These are phyloP conservation scores for Plicaturopsis crispa DNA, from an alignment of 768 basidiomycete species.

Conservation along the genomic window DNA sequence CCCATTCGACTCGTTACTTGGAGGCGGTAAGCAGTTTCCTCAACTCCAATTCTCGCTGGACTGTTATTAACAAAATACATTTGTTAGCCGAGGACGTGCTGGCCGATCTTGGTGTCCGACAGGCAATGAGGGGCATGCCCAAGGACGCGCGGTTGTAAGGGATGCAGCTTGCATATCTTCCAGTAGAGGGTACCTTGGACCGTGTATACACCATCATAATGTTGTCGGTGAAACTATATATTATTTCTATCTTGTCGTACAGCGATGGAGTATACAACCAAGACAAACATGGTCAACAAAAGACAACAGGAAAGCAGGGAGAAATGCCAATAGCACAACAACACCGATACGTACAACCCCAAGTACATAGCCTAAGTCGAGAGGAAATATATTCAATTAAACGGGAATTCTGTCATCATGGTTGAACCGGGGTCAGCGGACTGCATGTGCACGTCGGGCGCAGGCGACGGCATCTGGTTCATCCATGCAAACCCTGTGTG, in stretches of 20 bases:
- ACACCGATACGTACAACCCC: too few relatives aligned
- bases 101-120: constrained; percentile 73
- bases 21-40: too few relatives aligned
- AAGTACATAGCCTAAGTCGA: too few relatives aligned
- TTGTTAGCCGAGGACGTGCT: constrained; percentile 65
- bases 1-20: constrained; percentile 63
- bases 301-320: background rate
- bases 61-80: too few relatives aligned
- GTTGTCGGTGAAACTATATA: constrained; percentile 17
- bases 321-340: too few relatives aligned
- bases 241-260: constrained; percentile 25
- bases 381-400: too few relatives aligned
- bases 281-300: too few relatives aligned
- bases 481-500: constrained; percentile 28
- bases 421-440: constrained; percentile 9
- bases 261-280: background rate
- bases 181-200: constrained; percentile 15
- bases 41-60: too few relatives aligned
- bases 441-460: constrained; percentile 10
- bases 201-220: too few relatives aligned
- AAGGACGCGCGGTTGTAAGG: constrained; percentile 50
- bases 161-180: background rate
- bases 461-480: constrained; percentile 21
- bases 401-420: too few relatives aligned
- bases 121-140: constrained; percentile 73